Evolutionary conservation across 176 grass and related monocot genomes (phyloP), one percentile per base, ranked within the genome.

Genomic region (Poa pratensis): DNA sequence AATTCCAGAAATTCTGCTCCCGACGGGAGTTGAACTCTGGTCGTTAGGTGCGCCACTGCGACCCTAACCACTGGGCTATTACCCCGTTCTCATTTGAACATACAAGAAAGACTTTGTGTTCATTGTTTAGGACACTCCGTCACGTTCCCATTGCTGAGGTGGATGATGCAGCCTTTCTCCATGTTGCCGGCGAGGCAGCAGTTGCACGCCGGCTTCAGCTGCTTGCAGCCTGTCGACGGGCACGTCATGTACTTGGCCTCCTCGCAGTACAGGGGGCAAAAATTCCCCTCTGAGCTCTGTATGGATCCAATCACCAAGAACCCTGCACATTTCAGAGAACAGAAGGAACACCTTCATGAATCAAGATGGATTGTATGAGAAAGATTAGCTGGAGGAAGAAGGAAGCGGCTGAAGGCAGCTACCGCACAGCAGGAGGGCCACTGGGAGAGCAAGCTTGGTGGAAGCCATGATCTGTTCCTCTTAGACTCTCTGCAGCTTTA

Each of bases 201-300:
- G 84, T 92, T 92, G 80, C 87, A 92, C 16, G 14, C 84, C 10
- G 84, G 76, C 6, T 27, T 12, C 60, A 81, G n/a, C 32, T 42
- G 12, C 84, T 92, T n/a, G 18, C 1, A 3, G 11, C 71, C 52
- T 1, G 51, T 87, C 14, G 91, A 80, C 23, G 46, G 77, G 69
- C 91, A 90, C 0, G 69, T 93, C 91, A 90, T 93, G 76, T 87
- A 74, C 45, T 11, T 14, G 0, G 69, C 80, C n/a, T 42, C 15
- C n/a, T 77, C 39, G 57, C 91, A 90, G 24, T 64, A 80, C 20
- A 54, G 6, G 7, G 90, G 42, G 39, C 87, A 92, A 23, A 65
- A 0, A 76, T 27, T 78, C 15, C 20, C 13, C 8, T 70, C 50
- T 30, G 40, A 19, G 55, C 22, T 43, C 43, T 87, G 12, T 6